phyloP scores from a whole-genome alignment of 768 basidiomycete species.

The Albatrellus ellisii region DNA sequence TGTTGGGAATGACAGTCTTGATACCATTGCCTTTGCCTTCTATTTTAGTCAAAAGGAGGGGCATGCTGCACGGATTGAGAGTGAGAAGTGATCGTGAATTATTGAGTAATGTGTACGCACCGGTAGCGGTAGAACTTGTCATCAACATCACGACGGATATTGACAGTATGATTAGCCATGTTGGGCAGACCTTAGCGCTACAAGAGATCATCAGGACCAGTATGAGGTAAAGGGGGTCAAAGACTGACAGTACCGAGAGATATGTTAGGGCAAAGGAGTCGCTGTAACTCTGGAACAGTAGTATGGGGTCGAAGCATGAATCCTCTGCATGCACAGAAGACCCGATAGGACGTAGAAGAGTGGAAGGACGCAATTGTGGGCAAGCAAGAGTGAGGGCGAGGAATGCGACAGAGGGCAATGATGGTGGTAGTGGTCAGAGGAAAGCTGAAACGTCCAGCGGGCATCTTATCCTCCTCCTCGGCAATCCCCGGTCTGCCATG shows the following conservation, averaged over 20 bases:
- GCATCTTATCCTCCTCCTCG: no score
- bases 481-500: no score
- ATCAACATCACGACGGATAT: slow-evolving; percentile 92
- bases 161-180: slow-evolving; percentile 77
- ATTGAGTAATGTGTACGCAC: slow-evolving; percentile 25
- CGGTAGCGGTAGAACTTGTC: slow-evolving; percentile 96
- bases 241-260: slow-evolving; percentile 27
- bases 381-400: no score
- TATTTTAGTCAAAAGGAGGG: slow-evolving; percentile 85
- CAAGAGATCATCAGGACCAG: slow-evolving; percentile 1
- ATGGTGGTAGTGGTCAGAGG: slow-evolving; percentile 17
- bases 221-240: slow-evolving; percentile 33
- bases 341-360: slow-evolving; percentile 23
- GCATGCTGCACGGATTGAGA: slow-evolving; percentile 77
- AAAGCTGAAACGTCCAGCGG: no score
- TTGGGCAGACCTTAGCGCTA: slow-evolving; percentile 62
- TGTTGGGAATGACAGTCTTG: slow-evolving; percentile 97
- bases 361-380: slow-evolving; percentile 54
- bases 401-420: no score
- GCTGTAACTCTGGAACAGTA: slow-evolving; percentile 55
- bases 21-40: slow-evolving; percentile 99
- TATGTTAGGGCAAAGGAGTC: slow-evolving; percentile 24
- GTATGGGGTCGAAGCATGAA: slow-evolving; percentile 90
- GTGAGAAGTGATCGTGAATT: not conserved
- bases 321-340: slow-evolving; percentile 64